Evolutionary conservation across 2,329 filamentous ascomycete species (phyloP), one percentile per base, ranked within the genome.

Genomic region (Calonectria hongkongensis): DNA sequence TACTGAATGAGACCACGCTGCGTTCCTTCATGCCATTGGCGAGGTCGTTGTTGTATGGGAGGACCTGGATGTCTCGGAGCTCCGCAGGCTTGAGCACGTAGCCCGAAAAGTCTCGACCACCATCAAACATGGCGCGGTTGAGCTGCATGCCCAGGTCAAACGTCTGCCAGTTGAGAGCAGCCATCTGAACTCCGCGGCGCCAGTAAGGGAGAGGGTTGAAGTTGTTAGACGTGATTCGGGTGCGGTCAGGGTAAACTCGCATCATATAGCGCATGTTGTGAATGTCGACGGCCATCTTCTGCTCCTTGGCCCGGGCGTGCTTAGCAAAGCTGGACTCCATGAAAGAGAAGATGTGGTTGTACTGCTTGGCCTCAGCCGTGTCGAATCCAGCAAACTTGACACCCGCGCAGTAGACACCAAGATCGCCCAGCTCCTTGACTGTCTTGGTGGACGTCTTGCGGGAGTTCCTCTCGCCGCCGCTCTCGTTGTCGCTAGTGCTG

Each of bases 71-170:
- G 81, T 92, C 92, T 74, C 96, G 94, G 74, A 98, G 91, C 81
- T 96, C 94, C 43, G 92, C 90, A 25, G 97, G 96, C 86, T 99
- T 99, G 66, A 98, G 90, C 16, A 98, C 95, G 80, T 98, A 99
- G 54, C 97, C 97, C 3, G 94, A 94, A 69, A 92, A 91, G 84
- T 98, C 97, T 15, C 90, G 93, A 51, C 95, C 95, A 71, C 95
- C 94, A 58, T 95, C 94, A 82, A 98, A 99, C 97, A 99, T 98
- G 80, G 97, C 97, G 78, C 97, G 94, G 82, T 98, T 98, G 83
- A 98, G 90, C 82, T 98, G 96, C 91, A 98, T 97, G 56, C 96
- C 95, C 21, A 97, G 89, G 81, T 98, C 97, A 81, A 97, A 98
- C 0, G 96, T 98, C 85, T 99, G 97, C 96, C 97, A 98, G 85